Evolutionary conservation across 495 filamentous ascomycete species (phyloP), one percentile per base, ranked within the genome.

Genomic region (Penicillium bovifimosum): DNA sequence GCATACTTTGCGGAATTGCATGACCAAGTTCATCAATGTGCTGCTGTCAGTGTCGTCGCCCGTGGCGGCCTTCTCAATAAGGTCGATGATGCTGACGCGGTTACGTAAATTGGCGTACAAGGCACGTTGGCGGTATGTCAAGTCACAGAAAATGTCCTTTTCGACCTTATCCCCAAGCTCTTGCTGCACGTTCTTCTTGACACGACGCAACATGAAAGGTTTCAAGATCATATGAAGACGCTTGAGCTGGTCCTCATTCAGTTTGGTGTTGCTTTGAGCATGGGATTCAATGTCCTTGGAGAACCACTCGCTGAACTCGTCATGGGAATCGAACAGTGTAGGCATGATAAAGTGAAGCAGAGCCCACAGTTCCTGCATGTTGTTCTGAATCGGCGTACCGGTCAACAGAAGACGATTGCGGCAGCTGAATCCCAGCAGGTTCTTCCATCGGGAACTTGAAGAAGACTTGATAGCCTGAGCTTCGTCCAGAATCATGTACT

Each of bases 241-340:
- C 67, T 86, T 89, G 36, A 99, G 83, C 68, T 99, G 93, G 61
- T 96, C 90, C 65, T 97, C 93, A 60, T 98, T 97, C 34, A 98
- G 83, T 67, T 97, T 96, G 28, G 93, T 97, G 69, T 98, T 97
- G 70, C 89, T 96, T 69, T 96, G 91, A 9, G 93, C 95, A 59
- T 98, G 93, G 27, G 90, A 96, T 69, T 98, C 93, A 60, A 98
- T 98, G 61, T 98, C 93, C 67, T 97, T 97, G 29, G 95, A 97
- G 72, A 98, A 98, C 93, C 93, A 98, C 63, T 98, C 93, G 74
- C 90, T 96, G 69, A 98, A 98, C 66, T 98, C 93, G 65, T 98
- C 93, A 67, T 98, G 93, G 3, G 91, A 96, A 65, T 98, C 93
- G 70, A 98, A 98, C 18, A 98, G 76, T 34, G 87, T 95, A 10